Evolutionary conservation across 129 eudicot genomes (phyloP).

Genomic region (Cynara cardunculus): DNA sequence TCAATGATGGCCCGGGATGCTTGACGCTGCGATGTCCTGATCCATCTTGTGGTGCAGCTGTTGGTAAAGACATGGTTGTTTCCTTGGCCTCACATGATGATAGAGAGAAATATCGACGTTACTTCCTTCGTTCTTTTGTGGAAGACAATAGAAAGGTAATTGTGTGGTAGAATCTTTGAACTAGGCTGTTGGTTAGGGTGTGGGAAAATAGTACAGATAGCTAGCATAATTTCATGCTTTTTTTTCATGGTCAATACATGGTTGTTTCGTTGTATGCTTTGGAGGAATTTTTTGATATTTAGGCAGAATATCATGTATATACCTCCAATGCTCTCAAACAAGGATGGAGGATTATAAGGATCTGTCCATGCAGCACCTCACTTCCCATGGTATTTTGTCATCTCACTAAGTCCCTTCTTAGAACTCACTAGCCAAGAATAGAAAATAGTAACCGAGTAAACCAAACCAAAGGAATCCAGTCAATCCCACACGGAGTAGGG

Average conservation of each 20-base stretch:
- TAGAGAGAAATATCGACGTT: conserved; percentile 62
- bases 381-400: too few relatives aligned
- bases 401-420: too few relatives aligned
- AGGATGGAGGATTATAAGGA: too few relatives aligned
- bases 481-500: too few relatives aligned
- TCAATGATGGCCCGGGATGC: conserved; percentile 97
- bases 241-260: neutral
- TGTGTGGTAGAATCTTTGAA: neutral
- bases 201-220: neutral
- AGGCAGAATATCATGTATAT: too few relatives aligned
- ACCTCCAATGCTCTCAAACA: too few relatives aligned
- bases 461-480: too few relatives aligned
- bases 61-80: conserved; percentile 86
- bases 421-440: too few relatives aligned
- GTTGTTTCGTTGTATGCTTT: too few relatives aligned
- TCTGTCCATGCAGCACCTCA: too few relatives aligned
- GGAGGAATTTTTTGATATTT: too few relatives aligned
- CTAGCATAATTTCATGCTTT: neutral
- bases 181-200: neutral
- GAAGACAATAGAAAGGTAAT: conserved; percentile 82
- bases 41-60: conserved; percentile 90
- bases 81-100: conserved; percentile 54
- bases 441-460: too few relatives aligned
- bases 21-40: conserved; percentile 93
- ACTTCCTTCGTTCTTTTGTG: conserved; percentile 71